phyloP scores from a whole-genome alignment of 2,329 filamentous ascomycete species.

The Neodidymelliopsis sp. region DNA sequence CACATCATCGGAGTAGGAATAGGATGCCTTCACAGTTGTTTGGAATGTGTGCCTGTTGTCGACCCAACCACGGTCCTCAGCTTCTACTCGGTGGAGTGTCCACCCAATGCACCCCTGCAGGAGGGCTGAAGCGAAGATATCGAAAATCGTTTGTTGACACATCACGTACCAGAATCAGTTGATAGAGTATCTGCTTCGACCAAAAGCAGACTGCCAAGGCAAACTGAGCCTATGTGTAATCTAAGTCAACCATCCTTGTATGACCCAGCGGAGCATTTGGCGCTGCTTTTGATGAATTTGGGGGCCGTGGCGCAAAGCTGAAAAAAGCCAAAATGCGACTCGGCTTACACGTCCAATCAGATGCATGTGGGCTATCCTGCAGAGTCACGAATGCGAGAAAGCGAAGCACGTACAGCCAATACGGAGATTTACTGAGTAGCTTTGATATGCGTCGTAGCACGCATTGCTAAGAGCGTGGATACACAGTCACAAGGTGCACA shows the following conservation, averaged over 20 bases:
- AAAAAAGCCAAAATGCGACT: conserved; percentile 25
- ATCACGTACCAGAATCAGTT: background rate
- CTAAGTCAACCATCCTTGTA: conserved; percentile 6
- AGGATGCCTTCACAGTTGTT: too few species aligned
- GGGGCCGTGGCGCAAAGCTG: conserved; percentile 33
- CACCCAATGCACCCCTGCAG: background rate
- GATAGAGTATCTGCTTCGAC: conserved; percentile 10
- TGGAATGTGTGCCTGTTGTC: too few species aligned
- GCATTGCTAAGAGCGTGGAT: background rate
- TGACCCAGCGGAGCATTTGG: conserved; percentile 1
- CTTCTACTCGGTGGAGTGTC: background rate
- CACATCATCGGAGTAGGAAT: too few species aligned
- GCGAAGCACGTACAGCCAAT: background rate
- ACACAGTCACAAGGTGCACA: background rate
- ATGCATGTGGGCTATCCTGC: background rate
- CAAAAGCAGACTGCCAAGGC: background rate
- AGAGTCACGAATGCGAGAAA: conserved; percentile 6
- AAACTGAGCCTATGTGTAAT: conserved; percentile 8
- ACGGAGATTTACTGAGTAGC: background rate
- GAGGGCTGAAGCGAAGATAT: conserved; percentile 2
- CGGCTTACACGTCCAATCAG: background rate
- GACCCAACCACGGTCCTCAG: too few species aligned
- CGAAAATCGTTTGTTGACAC: conserved; percentile 10
- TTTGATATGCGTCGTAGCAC: background rate
- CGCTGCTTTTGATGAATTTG: conserved; percentile 17